Evolutionary conservation across 1,284 basidiomycete species (phyloP).

Genomic region (Cryptococcus jaspeensis): DNA sequence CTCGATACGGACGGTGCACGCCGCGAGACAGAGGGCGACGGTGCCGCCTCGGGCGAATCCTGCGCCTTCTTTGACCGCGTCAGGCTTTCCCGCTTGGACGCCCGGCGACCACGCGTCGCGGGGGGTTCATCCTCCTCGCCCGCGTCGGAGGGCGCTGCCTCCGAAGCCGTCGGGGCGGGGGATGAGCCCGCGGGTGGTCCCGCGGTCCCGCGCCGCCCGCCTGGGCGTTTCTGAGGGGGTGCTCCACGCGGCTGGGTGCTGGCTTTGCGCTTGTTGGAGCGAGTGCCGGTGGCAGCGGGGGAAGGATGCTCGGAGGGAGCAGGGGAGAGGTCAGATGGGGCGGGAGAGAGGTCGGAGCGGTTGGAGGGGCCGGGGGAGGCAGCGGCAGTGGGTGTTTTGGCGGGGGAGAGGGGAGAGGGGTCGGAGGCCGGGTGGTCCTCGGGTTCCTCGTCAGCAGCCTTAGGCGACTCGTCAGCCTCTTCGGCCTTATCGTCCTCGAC

Average conservation of each 20-base stretch:
- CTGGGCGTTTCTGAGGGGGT: conserved; percentile 24
- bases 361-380: conserved; percentile 11
- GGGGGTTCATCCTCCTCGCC: conserved; percentile 20
- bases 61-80: conserved; percentile 8
- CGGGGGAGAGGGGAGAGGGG: conserved; percentile 24
- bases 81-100: conserved; percentile 13
- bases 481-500: conserved; percentile 1
- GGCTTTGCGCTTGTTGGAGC: conserved; percentile 36
- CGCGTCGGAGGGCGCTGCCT: conserved; percentile 9
- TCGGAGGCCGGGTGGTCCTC: conserved; percentile 8
- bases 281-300: conserved; percentile 5
- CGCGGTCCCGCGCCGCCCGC: conserved; percentile 13
- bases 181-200: background rate
- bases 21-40: conserved; percentile 27
- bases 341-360: conserved; percentile 23
- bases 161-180: too few species aligned
- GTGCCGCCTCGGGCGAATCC: conserved; percentile 22
- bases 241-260: conserved; percentile 18
- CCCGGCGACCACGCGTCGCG: conserved; percentile 22
- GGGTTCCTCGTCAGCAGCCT: background rate
- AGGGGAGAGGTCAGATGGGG: conserved; percentile 27
- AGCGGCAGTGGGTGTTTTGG: conserved; percentile 1
- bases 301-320: conserved; percentile 12
- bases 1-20: conserved; percentile 35
- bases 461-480: background rate